Percentiles rank a stretch among this genome's conserved stretches.
phyloP scores from a whole-genome alignment of 108 stramenopile species.

The Fistulifera solaris region DNA sequence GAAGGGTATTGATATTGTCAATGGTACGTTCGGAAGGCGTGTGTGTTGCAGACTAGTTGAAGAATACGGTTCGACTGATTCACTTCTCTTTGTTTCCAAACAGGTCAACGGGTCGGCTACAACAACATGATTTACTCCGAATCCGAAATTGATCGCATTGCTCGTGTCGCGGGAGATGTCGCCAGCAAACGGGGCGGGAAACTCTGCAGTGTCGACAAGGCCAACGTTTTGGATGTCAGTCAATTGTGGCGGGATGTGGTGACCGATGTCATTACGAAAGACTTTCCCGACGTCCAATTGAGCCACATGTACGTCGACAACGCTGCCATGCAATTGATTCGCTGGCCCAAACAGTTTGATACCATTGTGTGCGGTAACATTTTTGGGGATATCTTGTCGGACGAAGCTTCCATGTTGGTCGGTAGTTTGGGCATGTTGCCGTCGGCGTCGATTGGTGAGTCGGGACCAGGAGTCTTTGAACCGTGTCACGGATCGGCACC shows the following conservation, averaged over 20 bases:
- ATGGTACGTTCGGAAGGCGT: conserved; percentile 39
- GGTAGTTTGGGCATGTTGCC: conserved; percentile 98
- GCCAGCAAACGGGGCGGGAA: conserved; percentile 88
- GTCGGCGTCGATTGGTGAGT: conserved; percentile 91
- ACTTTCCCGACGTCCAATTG: conserved; percentile 86
- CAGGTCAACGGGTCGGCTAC: conserved; percentile 84
- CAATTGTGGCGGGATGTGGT: conserved; percentile 97
- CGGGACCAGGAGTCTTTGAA: conserved; percentile 97
- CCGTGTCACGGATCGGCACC: conserved; percentile 98
- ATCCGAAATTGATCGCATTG: conserved; percentile 88
- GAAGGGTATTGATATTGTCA: conserved; percentile 89
- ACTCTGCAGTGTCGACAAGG: conserved; percentile 97
- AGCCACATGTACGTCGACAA: conserved; percentile 99
- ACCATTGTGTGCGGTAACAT: conserved; percentile 97
- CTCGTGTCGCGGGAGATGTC: conserved; percentile 88
- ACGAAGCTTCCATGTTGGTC: conserved; percentile 96
- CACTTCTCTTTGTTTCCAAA: conserved; percentile 1
- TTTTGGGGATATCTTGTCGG: conserved; percentile 97
- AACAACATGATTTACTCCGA: conserved; percentile 99
- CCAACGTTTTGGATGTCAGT: conserved; percentile 97
- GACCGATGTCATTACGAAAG: conserved; percentile 77
- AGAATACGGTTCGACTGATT: not conserved
- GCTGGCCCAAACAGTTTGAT: conserved; percentile 98
- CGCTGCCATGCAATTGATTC: conserved; percentile 98
- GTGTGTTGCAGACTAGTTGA: not conserved